Conservation (phyloP, 768 basidiomycete genomes). For the Lactarius psammicola region DNA sequence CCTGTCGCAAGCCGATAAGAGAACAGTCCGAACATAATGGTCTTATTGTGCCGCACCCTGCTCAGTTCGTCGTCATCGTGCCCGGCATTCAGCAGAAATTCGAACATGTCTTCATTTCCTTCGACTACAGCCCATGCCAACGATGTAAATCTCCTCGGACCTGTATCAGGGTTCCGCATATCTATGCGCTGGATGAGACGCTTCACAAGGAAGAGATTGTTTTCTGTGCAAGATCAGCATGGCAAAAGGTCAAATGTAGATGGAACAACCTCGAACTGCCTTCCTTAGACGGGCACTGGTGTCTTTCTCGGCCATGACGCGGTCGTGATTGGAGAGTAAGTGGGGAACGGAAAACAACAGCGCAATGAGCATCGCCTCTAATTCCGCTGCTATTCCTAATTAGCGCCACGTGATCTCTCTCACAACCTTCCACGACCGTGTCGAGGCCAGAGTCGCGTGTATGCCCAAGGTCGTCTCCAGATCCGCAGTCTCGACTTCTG, state of each 20-base stretch:
- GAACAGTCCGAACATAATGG: background rate
- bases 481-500: slow-evolving; percentile 84
- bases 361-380: slow-evolving; percentile 26
- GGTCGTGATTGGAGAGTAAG: slow-evolving; percentile 30
- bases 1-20: slow-evolving; percentile 46
- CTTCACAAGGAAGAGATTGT: slow-evolving; percentile 91
- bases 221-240: slow-evolving; percentile 53
- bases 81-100: slow-evolving; percentile 79
- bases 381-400: slow-evolving; percentile 12
- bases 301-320: slow-evolving; percentile 80
- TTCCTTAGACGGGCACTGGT: slow-evolving; percentile 68
- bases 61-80: slow-evolving; percentile 94
- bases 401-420: slow-evolving; percentile 16
- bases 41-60: slow-evolving; percentile 54
- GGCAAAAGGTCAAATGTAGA: background rate
- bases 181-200: slow-evolving; percentile 83
- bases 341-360: slow-evolving; percentile 28
- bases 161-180: slow-evolving; percentile 86
- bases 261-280: slow-evolving; percentile 67
- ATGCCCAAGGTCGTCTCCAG: slow-evolving; percentile 95
- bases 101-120: slow-evolving; percentile 90
- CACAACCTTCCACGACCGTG: background rate
- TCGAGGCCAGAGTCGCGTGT: background rate
- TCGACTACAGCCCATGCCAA: slow-evolving; percentile 89
- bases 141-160: slow-evolving; percentile 74